Conservation (phyloP, 148 eudicot species). For the Fagopyrum esculentum region DNA sequence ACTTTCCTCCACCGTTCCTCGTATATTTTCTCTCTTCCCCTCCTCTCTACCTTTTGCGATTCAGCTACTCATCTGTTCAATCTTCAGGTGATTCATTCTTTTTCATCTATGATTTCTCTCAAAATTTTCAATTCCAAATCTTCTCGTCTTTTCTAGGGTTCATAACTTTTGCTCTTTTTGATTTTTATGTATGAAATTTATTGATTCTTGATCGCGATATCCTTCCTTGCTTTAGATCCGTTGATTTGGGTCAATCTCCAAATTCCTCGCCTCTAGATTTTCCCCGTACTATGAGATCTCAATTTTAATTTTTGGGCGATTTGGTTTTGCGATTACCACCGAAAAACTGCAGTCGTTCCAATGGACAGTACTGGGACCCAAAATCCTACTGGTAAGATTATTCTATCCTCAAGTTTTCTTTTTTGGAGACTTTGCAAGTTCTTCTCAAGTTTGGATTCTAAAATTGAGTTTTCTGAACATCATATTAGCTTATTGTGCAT, state of each 20-base stretch:
- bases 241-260: background rate
- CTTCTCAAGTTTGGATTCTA: background rate
- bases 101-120: background rate
- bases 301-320: background rate
- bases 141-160: background rate
- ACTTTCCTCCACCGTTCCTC: background rate
- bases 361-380: slow-evolving; percentile 4
- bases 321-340: background rate
- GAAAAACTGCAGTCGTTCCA: background rate
- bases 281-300: background rate
- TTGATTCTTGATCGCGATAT: background rate
- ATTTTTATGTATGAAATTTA: background rate
- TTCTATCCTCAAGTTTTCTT: background rate
- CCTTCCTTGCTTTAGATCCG: background rate
- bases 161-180: background rate
- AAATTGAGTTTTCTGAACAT: background rate
- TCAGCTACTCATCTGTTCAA: slow-evolving; percentile 4
- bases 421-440: background rate
- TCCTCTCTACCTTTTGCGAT: slow-evolving; percentile 1
- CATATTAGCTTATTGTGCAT: background rate
- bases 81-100: background rate
- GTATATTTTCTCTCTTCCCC: background rate
- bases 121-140: background rate
- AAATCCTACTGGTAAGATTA: slow-evolving; percentile 9
- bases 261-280: background rate